These are phyloP conservation scores for Mycena albidolilacea DNA, from an alignment of 768 basidiomycete species.

Conservation along the genomic window DNA sequence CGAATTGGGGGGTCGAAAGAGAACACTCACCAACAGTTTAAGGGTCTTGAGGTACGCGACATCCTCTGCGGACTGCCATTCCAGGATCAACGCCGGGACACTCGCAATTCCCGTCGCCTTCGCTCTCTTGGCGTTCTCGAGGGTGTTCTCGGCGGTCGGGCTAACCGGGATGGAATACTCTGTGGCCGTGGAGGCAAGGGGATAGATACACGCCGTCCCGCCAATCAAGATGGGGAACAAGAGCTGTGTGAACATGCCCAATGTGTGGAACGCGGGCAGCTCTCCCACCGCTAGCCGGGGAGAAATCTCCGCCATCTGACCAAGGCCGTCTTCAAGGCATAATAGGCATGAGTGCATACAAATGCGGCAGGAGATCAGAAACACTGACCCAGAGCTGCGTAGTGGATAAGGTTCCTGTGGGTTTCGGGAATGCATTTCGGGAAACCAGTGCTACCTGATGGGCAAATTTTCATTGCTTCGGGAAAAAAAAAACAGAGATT, in stretches of 20 bases:
- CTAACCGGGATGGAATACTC: constrained; percentile 48
- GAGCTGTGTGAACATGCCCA: constrained; percentile 50
- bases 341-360: not conserved
- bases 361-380: not conserved
- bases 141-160: constrained; percentile 55
- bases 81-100: not conserved
- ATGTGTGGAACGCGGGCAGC: constrained; percentile 57
- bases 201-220: constrained; percentile 47
- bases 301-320: not conserved
- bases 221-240: constrained; percentile 47
- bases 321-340: not conserved
- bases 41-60: constrained; percentile 1
- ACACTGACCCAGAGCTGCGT: not conserved
- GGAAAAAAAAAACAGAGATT: constrained; percentile 30
- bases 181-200: constrained; percentile 46
- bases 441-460: constrained; percentile 32
- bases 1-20: not conserved
- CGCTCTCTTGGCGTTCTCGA: constrained; percentile 46
- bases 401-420: constrained; percentile 14
- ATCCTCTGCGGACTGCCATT: not conserved
- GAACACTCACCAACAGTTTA: not conserved
- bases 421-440: constrained; percentile 29
- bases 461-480: not conserved
- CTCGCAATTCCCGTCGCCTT: not conserved
- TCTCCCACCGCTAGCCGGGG: constrained; percentile 30